Conservation (phyloP, 2,329 filamentous ascomycete species). For the Alternaria arbusti region DNA sequence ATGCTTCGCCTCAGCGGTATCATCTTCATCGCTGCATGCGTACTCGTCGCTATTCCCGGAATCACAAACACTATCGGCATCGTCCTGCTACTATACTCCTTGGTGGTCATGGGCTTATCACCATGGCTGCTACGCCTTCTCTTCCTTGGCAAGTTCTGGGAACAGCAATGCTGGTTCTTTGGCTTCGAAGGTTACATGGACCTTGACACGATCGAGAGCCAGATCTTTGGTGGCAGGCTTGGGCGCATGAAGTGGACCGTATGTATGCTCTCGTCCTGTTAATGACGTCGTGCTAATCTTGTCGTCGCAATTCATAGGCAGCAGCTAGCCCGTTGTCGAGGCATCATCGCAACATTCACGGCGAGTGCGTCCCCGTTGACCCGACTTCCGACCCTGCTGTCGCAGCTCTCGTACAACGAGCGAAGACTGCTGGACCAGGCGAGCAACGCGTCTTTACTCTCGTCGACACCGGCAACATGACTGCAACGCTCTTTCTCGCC, state of each 20-base stretch:
- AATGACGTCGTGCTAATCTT: not conserved
- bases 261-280: not conserved
- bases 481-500: slow-evolving; percentile 51
- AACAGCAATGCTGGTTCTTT: slow-evolving; percentile 52
- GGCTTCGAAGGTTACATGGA: slow-evolving; percentile 53
- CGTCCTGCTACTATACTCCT: slow-evolving; percentile 31
- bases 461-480: slow-evolving; percentile 52
- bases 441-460: slow-evolving; percentile 37
- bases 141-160: slow-evolving; percentile 51
- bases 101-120: slow-evolving; percentile 36
- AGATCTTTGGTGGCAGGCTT: slow-evolving; percentile 48
- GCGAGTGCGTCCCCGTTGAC: slow-evolving; percentile 42
- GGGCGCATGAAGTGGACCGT: slow-evolving; percentile 48
- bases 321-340: slow-evolving; percentile 39
- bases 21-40: slow-evolving; percentile 22
- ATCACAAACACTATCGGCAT: not conserved
- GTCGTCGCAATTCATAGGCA: not conserved
- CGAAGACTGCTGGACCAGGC: slow-evolving; percentile 28
- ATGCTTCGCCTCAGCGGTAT: slow-evolving; percentile 27
- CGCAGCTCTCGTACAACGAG: slow-evolving; percentile 26
- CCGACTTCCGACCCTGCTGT: slow-evolving; percentile 34
- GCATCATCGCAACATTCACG: slow-evolving; percentile 38
- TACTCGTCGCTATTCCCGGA: slow-evolving; percentile 11
- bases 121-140: slow-evolving; percentile 47
- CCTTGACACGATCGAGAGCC: slow-evolving; percentile 47